Evolutionary conservation across 73 alveolate species (phyloP).

Genomic region (Urostyla sp.): DNA sequence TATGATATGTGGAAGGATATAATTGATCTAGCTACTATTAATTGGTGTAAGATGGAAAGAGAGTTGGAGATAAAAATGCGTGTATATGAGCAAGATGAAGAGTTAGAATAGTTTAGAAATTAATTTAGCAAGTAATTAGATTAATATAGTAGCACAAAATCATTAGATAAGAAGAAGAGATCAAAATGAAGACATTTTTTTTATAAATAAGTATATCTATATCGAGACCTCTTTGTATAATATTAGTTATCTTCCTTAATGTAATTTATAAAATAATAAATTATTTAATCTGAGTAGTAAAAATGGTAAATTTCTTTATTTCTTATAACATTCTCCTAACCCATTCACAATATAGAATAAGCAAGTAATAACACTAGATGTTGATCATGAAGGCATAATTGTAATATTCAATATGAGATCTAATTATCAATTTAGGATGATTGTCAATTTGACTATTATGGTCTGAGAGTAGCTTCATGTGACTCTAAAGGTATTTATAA

Average conservation of each 20-base stretch:
- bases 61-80: too few species aligned
- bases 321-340: neutral
- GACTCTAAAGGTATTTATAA: constrained; percentile 52
- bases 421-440: constrained; percentile 15
- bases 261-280: too few species aligned
- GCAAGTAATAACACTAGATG: constrained; percentile 34
- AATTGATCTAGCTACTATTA: neutral
- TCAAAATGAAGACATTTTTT: neutral
- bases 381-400: constrained; percentile 66
- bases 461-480: constrained; percentile 66
- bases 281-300: constrained; percentile 26
- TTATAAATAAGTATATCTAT: neutral
- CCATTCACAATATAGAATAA: neutral
- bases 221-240: neutral
- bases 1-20: constrained; percentile 4
- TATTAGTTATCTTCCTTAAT: neutral
- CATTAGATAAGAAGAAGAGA: neutral
- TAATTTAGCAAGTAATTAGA: too few species aligned
- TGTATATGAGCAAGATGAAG: too few species aligned
- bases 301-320: constrained; percentile 10
- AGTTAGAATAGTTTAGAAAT: too few species aligned
- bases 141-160: too few species aligned
- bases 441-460: constrained; percentile 70
- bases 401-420: constrained; percentile 6
- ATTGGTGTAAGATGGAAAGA: too few species aligned